Percentiles rank a stretch among this genome's conserved stretches.
Conservation (phyloP, 129 eudicot genomes). For the Artemisia argyi region DNA sequence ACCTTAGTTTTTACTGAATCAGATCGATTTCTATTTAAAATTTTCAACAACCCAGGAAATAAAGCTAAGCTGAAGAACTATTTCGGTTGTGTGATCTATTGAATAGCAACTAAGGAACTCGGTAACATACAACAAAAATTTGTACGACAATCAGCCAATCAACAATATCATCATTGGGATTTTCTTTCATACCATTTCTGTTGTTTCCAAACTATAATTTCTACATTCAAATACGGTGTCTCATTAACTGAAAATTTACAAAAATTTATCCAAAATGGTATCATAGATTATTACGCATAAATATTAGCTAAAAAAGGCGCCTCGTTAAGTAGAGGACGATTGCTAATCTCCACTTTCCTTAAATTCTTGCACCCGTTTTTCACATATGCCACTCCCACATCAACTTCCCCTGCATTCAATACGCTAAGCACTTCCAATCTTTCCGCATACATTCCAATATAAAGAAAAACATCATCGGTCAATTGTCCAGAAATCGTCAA, state of each 20-base stretch:
- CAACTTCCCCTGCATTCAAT: slow-evolving; percentile 74
- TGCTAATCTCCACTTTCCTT: slow-evolving; percentile 60
- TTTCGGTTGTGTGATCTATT: too few species aligned
- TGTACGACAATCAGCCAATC: too few species aligned
- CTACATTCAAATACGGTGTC: too few species aligned
- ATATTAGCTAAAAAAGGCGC: slow-evolving; percentile 49
- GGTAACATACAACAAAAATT: too few species aligned
- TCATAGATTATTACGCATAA: slow-evolving; percentile 64
- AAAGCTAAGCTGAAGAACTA: too few species aligned
- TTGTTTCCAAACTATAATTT: too few species aligned
- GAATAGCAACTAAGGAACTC: too few species aligned
- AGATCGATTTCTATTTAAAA: too few species aligned
- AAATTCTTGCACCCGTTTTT: slow-evolving; percentile 78
- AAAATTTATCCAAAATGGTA: slow-evolving; percentile 77
- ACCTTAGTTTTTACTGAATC: too few species aligned
- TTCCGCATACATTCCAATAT: slow-evolving; percentile 86
- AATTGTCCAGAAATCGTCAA: slow-evolving; percentile 71
- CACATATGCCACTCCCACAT: slow-evolving; percentile 63
- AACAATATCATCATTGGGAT: too few species aligned
- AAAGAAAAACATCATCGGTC: slow-evolving; percentile 68
- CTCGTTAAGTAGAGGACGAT: slow-evolving; percentile 41
- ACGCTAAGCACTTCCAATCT: slow-evolving; percentile 70
- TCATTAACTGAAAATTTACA: slow-evolving; percentile 28
- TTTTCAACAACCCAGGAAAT: too few species aligned
- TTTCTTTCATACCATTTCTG: too few species aligned